Conservation (phyloP, 2,329 filamentous ascomycete species). For the Furcasterigmium sp. region DNA sequence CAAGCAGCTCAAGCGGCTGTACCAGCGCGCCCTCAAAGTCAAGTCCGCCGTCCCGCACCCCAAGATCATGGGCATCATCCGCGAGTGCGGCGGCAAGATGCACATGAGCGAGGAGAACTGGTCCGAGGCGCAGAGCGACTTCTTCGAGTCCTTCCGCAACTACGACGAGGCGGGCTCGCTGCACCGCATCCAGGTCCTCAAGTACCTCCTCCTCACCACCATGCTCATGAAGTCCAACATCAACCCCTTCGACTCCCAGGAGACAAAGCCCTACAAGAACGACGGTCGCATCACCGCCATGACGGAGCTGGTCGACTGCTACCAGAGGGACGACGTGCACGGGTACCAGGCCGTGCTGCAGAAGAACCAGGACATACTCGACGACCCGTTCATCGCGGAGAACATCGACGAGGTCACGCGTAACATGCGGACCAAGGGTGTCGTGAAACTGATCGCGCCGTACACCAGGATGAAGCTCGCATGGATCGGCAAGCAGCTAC, state of each 20-base stretch:
- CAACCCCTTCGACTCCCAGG: slow-evolving; percentile 97
- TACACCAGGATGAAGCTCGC: slow-evolving; percentile 87
- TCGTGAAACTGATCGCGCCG: slow-evolving; percentile 87
- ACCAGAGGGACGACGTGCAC: slow-evolving; percentile 91
- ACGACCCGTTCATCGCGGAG: slow-evolving; percentile 93
- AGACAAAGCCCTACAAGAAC: slow-evolving; percentile 96
- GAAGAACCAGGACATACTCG: slow-evolving; percentile 81
- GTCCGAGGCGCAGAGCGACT: slow-evolving; percentile 94
- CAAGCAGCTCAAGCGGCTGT: slow-evolving; percentile 89
- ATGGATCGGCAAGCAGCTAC: slow-evolving; percentile 84
- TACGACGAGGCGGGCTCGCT: slow-evolving; percentile 97
- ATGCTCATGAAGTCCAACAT: slow-evolving; percentile 99
- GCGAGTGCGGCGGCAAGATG: slow-evolving; percentile 99
- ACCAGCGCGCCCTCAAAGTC: slow-evolving; percentile 85
- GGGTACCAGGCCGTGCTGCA: slow-evolving; percentile 83
- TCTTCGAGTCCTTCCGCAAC: slow-evolving; percentile 97
- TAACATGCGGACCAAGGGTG: slow-evolving; percentile 95
- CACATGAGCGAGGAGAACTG: slow-evolving; percentile 99
- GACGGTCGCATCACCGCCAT: slow-evolving; percentile 94
- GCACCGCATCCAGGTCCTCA: slow-evolving; percentile 93
- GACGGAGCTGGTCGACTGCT: slow-evolving; percentile 95
- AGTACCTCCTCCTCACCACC: slow-evolving; percentile 91
- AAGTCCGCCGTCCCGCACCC: slow-evolving; percentile 97
- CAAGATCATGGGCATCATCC: slow-evolving; percentile 98
- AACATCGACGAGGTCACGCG: slow-evolving; percentile 99